Conservation (phyloP, 176 grass and related monocot species). For the Oryza nivara region DNA sequence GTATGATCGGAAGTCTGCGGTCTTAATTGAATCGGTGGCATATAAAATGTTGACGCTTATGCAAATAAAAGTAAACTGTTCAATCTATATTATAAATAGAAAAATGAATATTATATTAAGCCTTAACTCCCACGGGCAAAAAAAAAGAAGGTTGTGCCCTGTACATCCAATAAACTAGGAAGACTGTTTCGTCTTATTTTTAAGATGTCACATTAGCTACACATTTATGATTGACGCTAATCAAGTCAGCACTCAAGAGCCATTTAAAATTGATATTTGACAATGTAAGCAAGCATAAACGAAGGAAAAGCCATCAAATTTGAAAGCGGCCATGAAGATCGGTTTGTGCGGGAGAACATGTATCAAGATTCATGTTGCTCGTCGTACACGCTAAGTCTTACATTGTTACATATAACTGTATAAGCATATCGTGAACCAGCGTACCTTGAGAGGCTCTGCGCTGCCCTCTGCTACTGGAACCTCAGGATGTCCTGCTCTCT, state of each 20-base stretch:
- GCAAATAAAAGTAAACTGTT: not conserved
- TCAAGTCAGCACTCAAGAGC: not conserved
- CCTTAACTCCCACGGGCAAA: not conserved
- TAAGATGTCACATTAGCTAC: not conserved
- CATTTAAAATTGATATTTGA: constrained; percentile 22
- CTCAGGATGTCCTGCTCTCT: constrained; percentile 82
- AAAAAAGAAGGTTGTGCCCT: not conserved
- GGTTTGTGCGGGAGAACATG: not conserved
- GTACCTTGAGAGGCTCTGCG: constrained; percentile 77
- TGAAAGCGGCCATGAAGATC: not conserved
- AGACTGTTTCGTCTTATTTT: not conserved
- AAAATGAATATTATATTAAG: not conserved
- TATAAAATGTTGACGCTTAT: constrained; percentile 27
- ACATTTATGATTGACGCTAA: constrained; percentile 19
- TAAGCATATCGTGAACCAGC: not conserved
- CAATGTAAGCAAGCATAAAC: not conserved
- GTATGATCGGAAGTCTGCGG: not conserved
- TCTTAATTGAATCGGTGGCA: constrained; percentile 12
- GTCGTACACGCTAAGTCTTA: not conserved
- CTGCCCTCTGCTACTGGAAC: constrained; percentile 91
- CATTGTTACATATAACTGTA: not conserved
- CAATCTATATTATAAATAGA: not conserved
- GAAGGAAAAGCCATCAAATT: constrained; percentile 1
- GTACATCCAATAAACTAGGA: constrained; percentile 14
- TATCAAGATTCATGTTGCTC: not conserved